Conservation (phyloP, 1,284 basidiomycete species). For the Leccinum variabile region DNA sequence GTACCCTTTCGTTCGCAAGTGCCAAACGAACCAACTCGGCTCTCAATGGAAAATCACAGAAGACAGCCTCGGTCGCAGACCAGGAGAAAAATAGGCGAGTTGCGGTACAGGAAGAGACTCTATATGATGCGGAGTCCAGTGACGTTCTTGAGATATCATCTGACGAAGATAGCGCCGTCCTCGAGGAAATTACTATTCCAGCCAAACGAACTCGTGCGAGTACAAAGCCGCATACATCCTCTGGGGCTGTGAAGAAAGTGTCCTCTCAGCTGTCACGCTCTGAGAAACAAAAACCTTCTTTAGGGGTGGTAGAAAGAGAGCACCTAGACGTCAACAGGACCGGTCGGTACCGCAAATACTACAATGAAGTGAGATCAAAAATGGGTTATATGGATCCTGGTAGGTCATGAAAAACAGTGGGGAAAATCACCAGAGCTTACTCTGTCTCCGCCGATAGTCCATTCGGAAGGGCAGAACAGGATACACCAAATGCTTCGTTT, state of each 20-base stretch:
- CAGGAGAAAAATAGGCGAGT: conserved; percentile 15
- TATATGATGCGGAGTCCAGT: background rate
- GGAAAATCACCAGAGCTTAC: background rate
- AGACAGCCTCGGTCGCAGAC: conserved; percentile 17
- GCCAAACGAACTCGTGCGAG: conserved; percentile 25
- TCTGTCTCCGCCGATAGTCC: conserved; percentile 44
- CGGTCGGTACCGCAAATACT: conserved; percentile 48
- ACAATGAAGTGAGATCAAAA: conserved; percentile 45
- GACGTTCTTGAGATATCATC: conserved; percentile 20
- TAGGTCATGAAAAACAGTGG: conserved; percentile 41
- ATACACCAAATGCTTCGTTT: conserved; percentile 74
- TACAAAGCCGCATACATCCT: conserved; percentile 10
- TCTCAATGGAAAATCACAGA: conserved; percentile 37
- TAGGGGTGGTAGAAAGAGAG: conserved; percentile 11
- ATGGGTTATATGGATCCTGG: conserved; percentile 60
- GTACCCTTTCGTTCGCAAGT: conserved; percentile 48
- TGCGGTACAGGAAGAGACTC: background rate
- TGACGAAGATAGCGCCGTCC: conserved; percentile 16
- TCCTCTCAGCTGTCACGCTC: background rate
- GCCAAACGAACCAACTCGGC: conserved; percentile 48
- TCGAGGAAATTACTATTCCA: conserved; percentile 11
- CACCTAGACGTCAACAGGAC: conserved; percentile 37
- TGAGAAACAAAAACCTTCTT: conserved; percentile 8
- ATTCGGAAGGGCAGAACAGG: conserved; percentile 58
- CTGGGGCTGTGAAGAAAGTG: conserved; percentile 4